These are phyloP conservation scores for Pleurotus eryngii DNA, from an alignment of 768 basidiomycete genomes.

Conservation along the genomic window DNA sequence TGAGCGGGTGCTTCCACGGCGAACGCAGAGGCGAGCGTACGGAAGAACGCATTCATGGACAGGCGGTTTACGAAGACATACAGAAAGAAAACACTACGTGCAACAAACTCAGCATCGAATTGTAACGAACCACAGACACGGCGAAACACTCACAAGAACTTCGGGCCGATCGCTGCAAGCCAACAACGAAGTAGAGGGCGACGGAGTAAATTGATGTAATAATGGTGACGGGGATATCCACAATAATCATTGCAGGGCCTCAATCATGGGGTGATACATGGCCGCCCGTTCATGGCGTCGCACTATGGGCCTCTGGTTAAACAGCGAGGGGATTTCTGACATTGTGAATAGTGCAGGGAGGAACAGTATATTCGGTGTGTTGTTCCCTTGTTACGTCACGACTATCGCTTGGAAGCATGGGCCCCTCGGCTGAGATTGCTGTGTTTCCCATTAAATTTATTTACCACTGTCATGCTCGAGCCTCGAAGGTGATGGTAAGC, in stretches of 20 bases:
- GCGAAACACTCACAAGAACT: slow-evolving; percentile 59
- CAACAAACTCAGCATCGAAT: no score
- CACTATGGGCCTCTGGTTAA: slow-evolving; percentile 57
- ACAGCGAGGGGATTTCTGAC: slow-evolving; percentile 55
- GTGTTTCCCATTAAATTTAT: slow-evolving; percentile 6
- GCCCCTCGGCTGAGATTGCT: slow-evolving; percentile 42
- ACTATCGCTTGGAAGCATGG: slow-evolving; percentile 45
- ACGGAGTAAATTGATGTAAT: slow-evolving; percentile 43
- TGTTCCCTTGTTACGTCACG: slow-evolving; percentile 55
- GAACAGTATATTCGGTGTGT: slow-evolving; percentile 41
- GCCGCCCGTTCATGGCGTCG: slow-evolving; percentile 54
- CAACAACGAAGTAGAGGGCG: slow-evolving; percentile 60
- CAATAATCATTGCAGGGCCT: slow-evolving; percentile 46
- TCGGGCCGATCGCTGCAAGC: slow-evolving; percentile 46
- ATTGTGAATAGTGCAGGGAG: slow-evolving; percentile 36
- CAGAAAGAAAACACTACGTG: slow-evolving; percentile 51
- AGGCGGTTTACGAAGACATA: slow-evolving; percentile 54
- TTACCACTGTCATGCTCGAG: no score
- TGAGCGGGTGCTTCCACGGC: slow-evolving; percentile 59
- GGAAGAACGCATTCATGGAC: slow-evolving; percentile 76
- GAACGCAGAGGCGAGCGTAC: slow-evolving; percentile 59
- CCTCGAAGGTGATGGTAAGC: no score
- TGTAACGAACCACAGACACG: neutral
- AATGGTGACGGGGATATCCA: slow-evolving; percentile 56
- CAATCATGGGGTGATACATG: slow-evolving; percentile 57